Evolutionary conservation across 1,139 yeast genomes (phyloP).

Genomic region (Taphrina deformans): DNA sequence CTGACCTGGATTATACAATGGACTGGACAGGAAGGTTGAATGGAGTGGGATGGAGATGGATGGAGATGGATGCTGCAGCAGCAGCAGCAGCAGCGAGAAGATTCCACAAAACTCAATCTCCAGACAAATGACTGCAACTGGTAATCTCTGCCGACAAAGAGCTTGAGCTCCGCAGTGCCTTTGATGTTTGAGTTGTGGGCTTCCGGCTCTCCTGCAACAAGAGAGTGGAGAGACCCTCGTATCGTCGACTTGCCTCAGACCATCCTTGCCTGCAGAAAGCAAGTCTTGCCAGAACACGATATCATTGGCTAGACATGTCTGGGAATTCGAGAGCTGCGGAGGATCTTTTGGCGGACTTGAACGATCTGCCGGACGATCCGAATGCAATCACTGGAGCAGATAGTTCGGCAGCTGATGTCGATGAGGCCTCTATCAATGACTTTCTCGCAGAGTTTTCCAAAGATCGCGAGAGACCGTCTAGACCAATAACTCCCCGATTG

Average conservation of each 20-base stretch:
- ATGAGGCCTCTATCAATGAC: conserved; percentile 31
- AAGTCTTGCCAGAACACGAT: background rate
- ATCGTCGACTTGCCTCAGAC: background rate
- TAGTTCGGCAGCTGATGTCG: conserved; percentile 6
- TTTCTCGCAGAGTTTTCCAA: conserved; percentile 30
- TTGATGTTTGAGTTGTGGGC: background rate
- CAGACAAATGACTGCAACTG: background rate
- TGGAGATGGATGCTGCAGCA: too few species aligned
- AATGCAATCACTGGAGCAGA: background rate
- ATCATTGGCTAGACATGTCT: background rate
- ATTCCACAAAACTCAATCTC: background rate
- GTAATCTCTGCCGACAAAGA: background rate
- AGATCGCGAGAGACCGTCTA: conserved; percentile 20
- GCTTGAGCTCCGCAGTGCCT: background rate
- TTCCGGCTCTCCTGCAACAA: background rate
- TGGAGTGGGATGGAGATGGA: too few species aligned
- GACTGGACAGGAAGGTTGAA: too few species aligned
- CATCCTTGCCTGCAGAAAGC: background rate
- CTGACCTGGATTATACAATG: too few species aligned
- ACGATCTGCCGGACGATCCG: conserved; percentile 17
- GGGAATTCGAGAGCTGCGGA: conserved; percentile 21
- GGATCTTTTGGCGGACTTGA: conserved; percentile 18
- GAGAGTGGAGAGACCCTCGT: background rate
- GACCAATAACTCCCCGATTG: conserved; percentile 23
- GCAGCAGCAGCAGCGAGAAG: too few species aligned